phyloP scores from a whole-genome alignment of 768 basidiomycete genomes.

The Boletus insuetus region DNA sequence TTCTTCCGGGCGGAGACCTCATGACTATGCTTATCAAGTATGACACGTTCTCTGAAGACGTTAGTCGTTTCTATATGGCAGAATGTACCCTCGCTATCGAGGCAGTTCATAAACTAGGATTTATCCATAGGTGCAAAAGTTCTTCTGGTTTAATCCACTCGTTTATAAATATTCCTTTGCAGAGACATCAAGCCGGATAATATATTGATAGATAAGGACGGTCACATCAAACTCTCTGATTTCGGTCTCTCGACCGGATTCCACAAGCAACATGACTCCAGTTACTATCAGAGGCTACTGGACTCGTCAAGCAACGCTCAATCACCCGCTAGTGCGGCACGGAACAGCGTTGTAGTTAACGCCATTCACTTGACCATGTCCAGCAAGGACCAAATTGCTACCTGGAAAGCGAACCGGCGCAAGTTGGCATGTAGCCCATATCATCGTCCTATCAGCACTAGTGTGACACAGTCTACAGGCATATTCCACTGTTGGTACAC shows the following conservation, averaged over 20 bases:
- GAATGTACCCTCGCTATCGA: slow-evolving; percentile 97
- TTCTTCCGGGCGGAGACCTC: slow-evolving; percentile 94
- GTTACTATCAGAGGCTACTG: slow-evolving; percentile 87
- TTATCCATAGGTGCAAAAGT: slow-evolving; percentile 82
- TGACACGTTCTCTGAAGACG: slow-evolving; percentile 97
- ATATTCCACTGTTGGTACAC: slow-evolving; percentile 97
- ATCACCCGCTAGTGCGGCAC: slow-evolving; percentile 44
- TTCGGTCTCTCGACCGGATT: slow-evolving; percentile 99
- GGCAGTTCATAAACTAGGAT: slow-evolving; percentile 94
- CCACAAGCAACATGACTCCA: slow-evolving; percentile 96
- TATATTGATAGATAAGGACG: slow-evolving; percentile 85
- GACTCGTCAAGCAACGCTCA: slow-evolving; percentile 56
- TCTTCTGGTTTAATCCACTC: neutral
- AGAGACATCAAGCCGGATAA: slow-evolving; percentile 99
- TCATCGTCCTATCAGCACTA: neutral
- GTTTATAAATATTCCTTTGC: slow-evolving; percentile 3
- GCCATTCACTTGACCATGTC: slow-evolving; percentile 96
- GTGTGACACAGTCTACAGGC: slow-evolving; percentile 49
- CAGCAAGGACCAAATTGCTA: slow-evolving; percentile 89
- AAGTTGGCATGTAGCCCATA: slow-evolving; percentile 67
- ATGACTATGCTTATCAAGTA: slow-evolving; percentile 99
- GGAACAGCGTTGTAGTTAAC: slow-evolving; percentile 97
- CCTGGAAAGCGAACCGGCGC: slow-evolving; percentile 97
- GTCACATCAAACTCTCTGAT: slow-evolving; percentile 97
- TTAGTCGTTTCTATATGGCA: slow-evolving; percentile 98